Conservation (phyloP, 805 yeast genomes). For the Kodamaea nitidulidarum region DNA sequence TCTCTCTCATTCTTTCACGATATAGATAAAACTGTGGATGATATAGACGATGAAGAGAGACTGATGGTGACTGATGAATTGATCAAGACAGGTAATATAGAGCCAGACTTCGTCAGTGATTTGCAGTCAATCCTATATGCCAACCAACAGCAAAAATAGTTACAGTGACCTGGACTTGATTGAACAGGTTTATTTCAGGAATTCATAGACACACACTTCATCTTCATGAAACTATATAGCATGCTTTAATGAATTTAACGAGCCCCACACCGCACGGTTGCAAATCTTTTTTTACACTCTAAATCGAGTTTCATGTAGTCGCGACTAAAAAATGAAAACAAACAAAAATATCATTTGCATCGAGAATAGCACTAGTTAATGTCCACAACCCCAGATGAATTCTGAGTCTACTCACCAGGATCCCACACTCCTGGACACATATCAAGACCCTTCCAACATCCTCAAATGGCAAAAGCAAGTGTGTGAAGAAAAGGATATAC, state of each 20-base stretch:
- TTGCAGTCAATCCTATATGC: slow-evolving; percentile 17
- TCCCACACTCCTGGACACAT: not conserved
- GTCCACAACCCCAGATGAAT: not conserved
- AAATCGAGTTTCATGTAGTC: not conserved
- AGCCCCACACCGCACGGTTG: not conserved
- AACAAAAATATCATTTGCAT: slow-evolving; percentile 3
- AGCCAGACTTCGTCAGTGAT: slow-evolving; percentile 19
- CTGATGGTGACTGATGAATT: slow-evolving; percentile 20
- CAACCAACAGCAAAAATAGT: not conserved
- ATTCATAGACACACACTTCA: not conserved
- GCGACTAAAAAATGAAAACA: slow-evolving; percentile 5
- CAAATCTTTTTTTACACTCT: not conserved
- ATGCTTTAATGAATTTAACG: not conserved
- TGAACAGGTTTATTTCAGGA: not conserved
- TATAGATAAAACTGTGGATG: slow-evolving; percentile 11
- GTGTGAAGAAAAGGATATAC: not conserved
- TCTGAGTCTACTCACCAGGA: slow-evolving; percentile 3
- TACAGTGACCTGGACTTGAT: not conserved
- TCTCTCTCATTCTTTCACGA: slow-evolving; percentile 14
- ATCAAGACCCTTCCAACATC: slow-evolving; percentile 3
- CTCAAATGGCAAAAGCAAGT: slow-evolving; percentile 8
- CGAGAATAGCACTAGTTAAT: not conserved
- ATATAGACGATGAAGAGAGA: slow-evolving; percentile 7
- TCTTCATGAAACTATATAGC: not conserved
- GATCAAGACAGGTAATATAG: slow-evolving; percentile 9